phyloP scores from a whole-genome alignment of 306 rosid genomes.

The Quercus suber region DNA sequence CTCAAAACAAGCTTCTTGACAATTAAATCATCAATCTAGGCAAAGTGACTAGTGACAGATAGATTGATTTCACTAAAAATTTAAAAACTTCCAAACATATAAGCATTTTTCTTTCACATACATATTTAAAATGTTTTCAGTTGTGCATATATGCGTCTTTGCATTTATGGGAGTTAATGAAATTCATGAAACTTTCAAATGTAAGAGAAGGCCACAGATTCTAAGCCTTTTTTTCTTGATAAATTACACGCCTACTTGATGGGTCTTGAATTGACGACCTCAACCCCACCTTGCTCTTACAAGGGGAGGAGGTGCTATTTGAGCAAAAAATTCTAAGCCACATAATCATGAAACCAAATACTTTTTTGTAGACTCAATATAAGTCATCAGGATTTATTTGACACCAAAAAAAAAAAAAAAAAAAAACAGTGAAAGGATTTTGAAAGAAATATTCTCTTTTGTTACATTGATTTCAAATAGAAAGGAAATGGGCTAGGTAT shows the following conservation, averaged over 20 bases:
- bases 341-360: not conserved
- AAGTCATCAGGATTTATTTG: not conserved
- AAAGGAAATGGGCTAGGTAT: not conserved
- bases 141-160: not conserved
- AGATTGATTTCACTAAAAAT: not conserved
- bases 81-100: not conserved
- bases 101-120: not conserved
- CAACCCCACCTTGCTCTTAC: too few relatives aligned
- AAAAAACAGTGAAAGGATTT: not conserved
- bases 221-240: too few relatives aligned
- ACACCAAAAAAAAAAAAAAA: not conserved
- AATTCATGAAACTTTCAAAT: not conserved
- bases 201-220: not conserved
- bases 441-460: not conserved
- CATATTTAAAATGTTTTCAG: not conserved
- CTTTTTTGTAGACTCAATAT: not conserved
- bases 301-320: too few relatives aligned
- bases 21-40: not conserved
- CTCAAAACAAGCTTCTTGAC: not conserved
- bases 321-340: not conserved
- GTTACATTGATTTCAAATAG: constrained; percentile 9
- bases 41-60: not conserved
- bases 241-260: too few relatives aligned
- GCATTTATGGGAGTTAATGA: not conserved
- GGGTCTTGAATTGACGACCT: too few relatives aligned